A percentile compares a stretch with the other conserved stretches of the same genome.
Conservation (phyloP, 2,329 filamentous ascomycete genomes). For the Anisogramma anomala region DNA sequence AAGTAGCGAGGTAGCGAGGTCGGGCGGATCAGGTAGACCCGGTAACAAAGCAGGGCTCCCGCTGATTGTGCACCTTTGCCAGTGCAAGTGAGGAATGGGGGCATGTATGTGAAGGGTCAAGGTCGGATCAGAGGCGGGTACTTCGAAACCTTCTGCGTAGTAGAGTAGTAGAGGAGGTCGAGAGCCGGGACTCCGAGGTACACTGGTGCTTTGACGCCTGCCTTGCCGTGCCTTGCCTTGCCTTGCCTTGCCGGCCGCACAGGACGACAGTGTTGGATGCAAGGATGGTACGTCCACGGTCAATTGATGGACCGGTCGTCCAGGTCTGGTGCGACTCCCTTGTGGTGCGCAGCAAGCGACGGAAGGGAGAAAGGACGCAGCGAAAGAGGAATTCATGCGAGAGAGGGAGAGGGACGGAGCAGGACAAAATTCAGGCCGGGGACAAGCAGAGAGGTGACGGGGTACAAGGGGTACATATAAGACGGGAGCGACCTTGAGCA, state of each 20-base stretch:
- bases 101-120: not conserved
- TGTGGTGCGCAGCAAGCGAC: not conserved
- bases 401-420: not conserved
- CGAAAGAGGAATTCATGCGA: slow-evolving; percentile 17
- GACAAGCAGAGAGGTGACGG: slow-evolving; percentile 13
- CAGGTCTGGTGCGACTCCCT: slow-evolving; percentile 12
- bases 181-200: not conserved
- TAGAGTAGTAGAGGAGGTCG: no score
- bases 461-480: slow-evolving; percentile 18
- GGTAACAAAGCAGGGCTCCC: slow-evolving; percentile 1
- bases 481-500: slow-evolving; percentile 1
- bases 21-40: slow-evolving; percentile 5
- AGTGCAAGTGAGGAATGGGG: not conserved
- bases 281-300: slow-evolving; percentile 1
- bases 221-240: no score
- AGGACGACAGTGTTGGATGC: not conserved
- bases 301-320: slow-evolving; percentile 12
- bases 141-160: not conserved
- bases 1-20: slow-evolving; percentile 8
- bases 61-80: not conserved
- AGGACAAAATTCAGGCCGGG: slow-evolving; percentile 6
- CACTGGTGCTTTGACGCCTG: not conserved
- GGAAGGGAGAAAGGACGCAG: not conserved
- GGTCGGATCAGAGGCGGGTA: not conserved
- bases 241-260: not conserved